Base-by-base conservation (phyloP, 2,329 filamentous ascomycete species). In the Helotiales sp. region DNA sequence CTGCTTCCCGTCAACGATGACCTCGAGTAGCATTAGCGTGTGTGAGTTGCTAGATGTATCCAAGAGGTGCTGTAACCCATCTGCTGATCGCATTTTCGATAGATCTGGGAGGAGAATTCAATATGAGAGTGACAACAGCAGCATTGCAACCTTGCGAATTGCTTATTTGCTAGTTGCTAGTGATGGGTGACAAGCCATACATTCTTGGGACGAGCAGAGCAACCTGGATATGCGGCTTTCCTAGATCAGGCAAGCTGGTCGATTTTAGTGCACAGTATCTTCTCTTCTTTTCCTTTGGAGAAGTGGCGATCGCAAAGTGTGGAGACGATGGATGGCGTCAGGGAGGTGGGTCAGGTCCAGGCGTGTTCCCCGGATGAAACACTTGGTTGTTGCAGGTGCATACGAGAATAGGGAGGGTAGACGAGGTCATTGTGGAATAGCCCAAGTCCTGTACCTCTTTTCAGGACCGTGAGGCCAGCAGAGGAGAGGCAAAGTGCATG, bases 21-120 rank as follows among this genome's bases (percentile, higher is more conserved):
- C 68, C 71, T 74, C 69, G 72, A 70, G 58, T 55, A 70, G 67
- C 69, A 73, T 69, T 69, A 68, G 69, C 63, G 61, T 61, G 62
- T 64, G 32, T 59, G 60, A 65, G 55, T 65, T 45, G 60, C 55
- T 64, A 47, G 62, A 65, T 45, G 40, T 45, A 45, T 54, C 52
- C 63, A 58, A 40, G n/a, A n/a, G 24, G 43, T 17, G 15, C 37
- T 57, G 64, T 52, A 49, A 10, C 54, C 30, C 54, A 70, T 70
- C 58, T 65, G 68, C 69, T 71, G 68, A 71, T 71, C 70, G 58
- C 40, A 50, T 34, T 68, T 67, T 59, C 65, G 62, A 70, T 54
- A 69, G 64, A 67, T 67, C 58, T 65, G 11, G 65, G 28, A 24
- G 58, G 57, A 24, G 47, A 66, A 54, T 58, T 58, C 37, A 43